Base-by-base conservation (phyloP, 1,284 basidiomycete species). In the Laetiporus sulphureus region DNA sequence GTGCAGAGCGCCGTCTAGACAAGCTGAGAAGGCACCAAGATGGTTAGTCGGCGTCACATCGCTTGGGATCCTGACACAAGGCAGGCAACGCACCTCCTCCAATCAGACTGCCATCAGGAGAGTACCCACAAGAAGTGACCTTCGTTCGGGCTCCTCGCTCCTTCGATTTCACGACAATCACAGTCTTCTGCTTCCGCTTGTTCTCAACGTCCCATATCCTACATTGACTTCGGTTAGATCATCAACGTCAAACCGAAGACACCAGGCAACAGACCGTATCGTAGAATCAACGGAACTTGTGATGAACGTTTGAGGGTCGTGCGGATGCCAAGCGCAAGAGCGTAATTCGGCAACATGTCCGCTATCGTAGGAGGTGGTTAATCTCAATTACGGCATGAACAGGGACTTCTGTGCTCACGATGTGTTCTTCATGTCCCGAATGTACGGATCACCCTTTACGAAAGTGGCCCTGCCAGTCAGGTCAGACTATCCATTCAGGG, bases 351-450 rank as follows among this genome's bases (percentile, higher is more conserved):
- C 84, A 37, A 97, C 93, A 63, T 99, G 96, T 2, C 96, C 96
- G 35, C 92, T 96, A 56, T 25, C 41, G 24, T 33, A 31, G 10
- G 34, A 37, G 13, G 38, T 6, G 6, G 8, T 8, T 11, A 16
- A 16, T n/a, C 8, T 6, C 32, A 16, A 16, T 16, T 11, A n/a
- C n/a, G 22, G 27, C 27, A 37, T 4, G 20, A 24, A 24, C n/a
- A n/a, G n/a, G n/a, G n/a, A n/a, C n/a, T n/a, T n/a, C 13, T 81
- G 52, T 53, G 92, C 91, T 79, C 74, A 45, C 60, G 58, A 49
- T 21, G 96, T 99, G 58, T 97, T 85, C 63, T 92, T 91, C 91
- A 99, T 96, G 65, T 99, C 96, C 41, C 96, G 83, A 55, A 99
- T 88, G 60, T 98, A 99, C 49, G 89, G 90, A 65, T 99, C 96